These are phyloP conservation scores for Grigorovia transvaalensis DNA, from an alignment of 805 yeast genomes.

Conservation along the genomic window DNA sequence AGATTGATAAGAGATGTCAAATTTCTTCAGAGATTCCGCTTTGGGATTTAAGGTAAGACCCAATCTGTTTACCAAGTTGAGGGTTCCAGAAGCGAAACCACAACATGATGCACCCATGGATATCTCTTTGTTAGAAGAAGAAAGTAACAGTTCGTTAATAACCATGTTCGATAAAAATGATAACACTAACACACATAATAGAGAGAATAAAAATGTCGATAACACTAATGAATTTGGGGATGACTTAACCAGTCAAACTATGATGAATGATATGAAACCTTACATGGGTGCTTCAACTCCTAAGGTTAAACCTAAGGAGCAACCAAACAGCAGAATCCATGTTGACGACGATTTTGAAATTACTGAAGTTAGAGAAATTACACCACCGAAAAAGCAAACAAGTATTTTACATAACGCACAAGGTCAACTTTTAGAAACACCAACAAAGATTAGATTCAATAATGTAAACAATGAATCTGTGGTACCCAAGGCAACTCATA, in stretches of 20 bases:
- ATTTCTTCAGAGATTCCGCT: constrained; percentile 25
- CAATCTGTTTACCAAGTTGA: constrained; percentile 23
- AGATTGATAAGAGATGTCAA: constrained; percentile 16
- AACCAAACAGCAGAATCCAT: neutral
- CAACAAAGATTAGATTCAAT: neutral
- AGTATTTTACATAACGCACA: neutral
- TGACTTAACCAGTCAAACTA: neutral
- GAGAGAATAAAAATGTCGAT: neutral
- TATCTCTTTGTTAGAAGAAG: constrained; percentile 5
- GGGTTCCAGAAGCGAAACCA: constrained; percentile 12
- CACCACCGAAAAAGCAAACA: neutral
- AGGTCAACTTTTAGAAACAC: neutral
- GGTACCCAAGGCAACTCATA: neutral
- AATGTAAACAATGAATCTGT: neutral
- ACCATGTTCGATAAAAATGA: neutral
- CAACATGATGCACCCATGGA: constrained; percentile 1
- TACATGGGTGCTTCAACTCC: constrained; percentile 6
- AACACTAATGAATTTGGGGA: neutral
- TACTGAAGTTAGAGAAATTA: constrained; percentile 31
- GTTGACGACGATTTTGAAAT: constrained; percentile 31
- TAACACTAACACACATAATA: neutral
- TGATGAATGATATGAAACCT: neutral
- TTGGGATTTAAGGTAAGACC: constrained; percentile 26
- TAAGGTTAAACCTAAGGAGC: constrained; percentile 4
- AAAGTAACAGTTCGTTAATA: constrained; percentile 12